A percentile compares a stretch with the other conserved stretches of the same genome.
Evolutionary conservation across 208 protist genomes (phyloP).

Genomic region (Trypanosoma brucei): DNA sequence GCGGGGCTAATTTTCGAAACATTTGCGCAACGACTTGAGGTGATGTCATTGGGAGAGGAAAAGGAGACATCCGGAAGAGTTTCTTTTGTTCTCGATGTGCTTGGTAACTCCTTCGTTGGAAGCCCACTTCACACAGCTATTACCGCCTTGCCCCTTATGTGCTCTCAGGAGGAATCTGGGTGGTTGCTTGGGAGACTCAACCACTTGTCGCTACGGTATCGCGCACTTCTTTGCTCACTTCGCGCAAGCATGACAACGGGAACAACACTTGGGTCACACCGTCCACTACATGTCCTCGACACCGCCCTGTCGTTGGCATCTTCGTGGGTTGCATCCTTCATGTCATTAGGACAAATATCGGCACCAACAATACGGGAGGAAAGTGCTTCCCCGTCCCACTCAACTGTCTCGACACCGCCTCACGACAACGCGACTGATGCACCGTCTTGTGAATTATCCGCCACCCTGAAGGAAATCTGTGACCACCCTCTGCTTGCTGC

Average conservation of each 20-base stretch:
- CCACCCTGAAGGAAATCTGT: conserved; percentile 17
- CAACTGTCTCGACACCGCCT: neutral
- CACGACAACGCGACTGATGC: neutral
- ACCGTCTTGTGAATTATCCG: neutral
- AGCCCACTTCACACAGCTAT: conserved; percentile 62
- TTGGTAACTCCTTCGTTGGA: conserved; percentile 38
- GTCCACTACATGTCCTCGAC: conserved; percentile 22
- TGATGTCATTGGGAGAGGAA: neutral
- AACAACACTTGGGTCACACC: neutral
- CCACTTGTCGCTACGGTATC: conserved; percentile 12
- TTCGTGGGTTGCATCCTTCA: conserved; percentile 29
- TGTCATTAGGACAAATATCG: conserved; percentile 23
- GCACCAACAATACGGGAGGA: neutral
- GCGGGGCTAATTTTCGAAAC: conserved; percentile 14
- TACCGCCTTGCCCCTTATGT: conserved; percentile 62
- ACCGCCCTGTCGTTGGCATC: conserved; percentile 21
- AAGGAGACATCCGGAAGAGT: neutral
- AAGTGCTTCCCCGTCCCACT: neutral
- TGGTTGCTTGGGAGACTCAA: conserved; percentile 60
- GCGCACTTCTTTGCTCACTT: conserved; percentile 5
- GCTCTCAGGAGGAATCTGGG: conserved; percentile 42
- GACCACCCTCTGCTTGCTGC: conserved; percentile 27
- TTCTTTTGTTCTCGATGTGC: conserved; percentile 14
- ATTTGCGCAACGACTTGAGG: conserved; percentile 5
- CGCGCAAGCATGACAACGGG: conserved; percentile 1